Conservation (phyloP, 1,284 basidiomycete genomes). For the Sanguinoderma infundibulare region DNA sequence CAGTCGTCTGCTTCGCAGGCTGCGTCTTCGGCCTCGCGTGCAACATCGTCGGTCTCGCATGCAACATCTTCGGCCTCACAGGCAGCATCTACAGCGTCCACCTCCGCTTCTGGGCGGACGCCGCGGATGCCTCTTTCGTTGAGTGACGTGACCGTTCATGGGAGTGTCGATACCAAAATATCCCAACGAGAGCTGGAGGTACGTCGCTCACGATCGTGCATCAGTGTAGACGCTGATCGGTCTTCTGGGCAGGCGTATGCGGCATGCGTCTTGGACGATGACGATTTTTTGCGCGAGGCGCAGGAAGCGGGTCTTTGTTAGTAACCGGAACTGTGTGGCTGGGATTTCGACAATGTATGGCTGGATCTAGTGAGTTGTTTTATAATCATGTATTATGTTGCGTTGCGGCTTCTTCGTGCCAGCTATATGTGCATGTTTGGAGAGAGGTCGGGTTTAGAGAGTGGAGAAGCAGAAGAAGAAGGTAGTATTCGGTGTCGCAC, state of each 20-base stretch:
- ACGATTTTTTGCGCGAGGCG: slow-evolving; percentile 18
- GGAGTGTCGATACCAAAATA: not conserved
- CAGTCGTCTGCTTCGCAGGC: not conserved
- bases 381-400: not conserved
- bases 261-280: slow-evolving; percentile 10
- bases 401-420: too few relatives aligned
- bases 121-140: not conserved
- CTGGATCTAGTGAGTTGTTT: not conserved
- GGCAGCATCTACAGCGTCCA: not conserved
- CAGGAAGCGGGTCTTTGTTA: not conserved
- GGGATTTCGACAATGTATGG: not conserved
- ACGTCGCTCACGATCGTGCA: not conserved
- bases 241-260: slow-evolving; percentile 12
- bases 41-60: not conserved
- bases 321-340: not conserved
- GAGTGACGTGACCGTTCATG: not conserved
- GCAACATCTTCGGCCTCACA: not conserved
- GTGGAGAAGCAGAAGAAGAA: too few relatives aligned
- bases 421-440: not conserved
- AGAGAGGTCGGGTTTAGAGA: not conserved
- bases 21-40: not conserved
- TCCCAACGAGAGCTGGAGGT: slow-evolving; percentile 16
- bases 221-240: not conserved
- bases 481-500: too few relatives aligned
- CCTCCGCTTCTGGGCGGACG: not conserved